A percentile compares a stretch with the other conserved stretches of the same genome.
Evolutionary conservation across 352 stramenopile genomes (phyloP).

Genomic region (Pythium periplocum): DNA sequence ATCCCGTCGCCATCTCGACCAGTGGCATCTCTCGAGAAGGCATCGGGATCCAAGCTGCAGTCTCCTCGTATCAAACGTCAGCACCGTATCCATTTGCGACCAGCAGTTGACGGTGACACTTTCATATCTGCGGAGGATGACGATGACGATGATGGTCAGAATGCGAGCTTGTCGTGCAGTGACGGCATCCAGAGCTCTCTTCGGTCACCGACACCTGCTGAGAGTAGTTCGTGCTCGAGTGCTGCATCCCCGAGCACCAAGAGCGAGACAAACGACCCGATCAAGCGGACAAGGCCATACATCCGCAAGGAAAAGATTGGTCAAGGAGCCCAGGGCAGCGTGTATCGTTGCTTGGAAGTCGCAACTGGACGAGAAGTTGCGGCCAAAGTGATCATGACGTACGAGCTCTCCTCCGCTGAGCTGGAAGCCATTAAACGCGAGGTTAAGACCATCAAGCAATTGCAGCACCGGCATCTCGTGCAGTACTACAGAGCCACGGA

Average conservation of each 20-base stretch:
- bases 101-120: not conserved
- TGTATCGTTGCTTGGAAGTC: constrained; percentile 66
- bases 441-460: constrained; percentile 59
- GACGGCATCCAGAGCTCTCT: constrained; percentile 2
- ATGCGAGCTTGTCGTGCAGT: not conserved
- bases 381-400: constrained; percentile 64
- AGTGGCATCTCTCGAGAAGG: no score
- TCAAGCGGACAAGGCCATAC: constrained; percentile 20
- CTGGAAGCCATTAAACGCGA: constrained; percentile 58
- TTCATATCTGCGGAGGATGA: not conserved
- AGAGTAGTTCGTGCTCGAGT: constrained; percentile 13
- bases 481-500: constrained; percentile 57
- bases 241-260: constrained; percentile 10
- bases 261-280: not conserved
- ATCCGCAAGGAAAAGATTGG: constrained; percentile 78
- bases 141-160: not conserved
- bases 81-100: not conserved
- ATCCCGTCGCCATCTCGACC: no score
- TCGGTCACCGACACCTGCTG: constrained; percentile 24
- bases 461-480: constrained; percentile 57
- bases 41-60: not conserved
- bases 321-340: constrained; percentile 66
- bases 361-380: constrained; percentile 47
- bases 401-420: constrained; percentile 40
- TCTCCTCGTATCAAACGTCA: not conserved